A percentile compares a stretch with the other conserved stretches of the same genome.
These are phyloP conservation scores for Zelopaecilomyces penicillatus DNA, from an alignment of 2,329 filamentous ascomycete genomes.

Conservation along the genomic window DNA sequence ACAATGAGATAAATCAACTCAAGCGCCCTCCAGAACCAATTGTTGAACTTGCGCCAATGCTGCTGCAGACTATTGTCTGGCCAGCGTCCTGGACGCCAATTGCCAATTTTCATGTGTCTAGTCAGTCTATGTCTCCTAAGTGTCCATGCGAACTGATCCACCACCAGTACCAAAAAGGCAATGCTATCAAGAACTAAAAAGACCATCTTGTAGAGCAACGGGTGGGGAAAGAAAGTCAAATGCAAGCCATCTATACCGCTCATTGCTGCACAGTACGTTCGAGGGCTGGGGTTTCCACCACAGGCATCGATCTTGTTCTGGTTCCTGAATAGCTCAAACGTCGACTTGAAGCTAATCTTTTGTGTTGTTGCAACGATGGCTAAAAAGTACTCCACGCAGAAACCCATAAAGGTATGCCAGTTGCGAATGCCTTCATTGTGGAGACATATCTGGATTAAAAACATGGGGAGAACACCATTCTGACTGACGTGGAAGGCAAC, in stretches of 20 bases:
- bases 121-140: conserved; percentile 26
- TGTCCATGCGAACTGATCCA: conserved; percentile 29
- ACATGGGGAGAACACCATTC: conserved; percentile 30
- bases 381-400: conserved; percentile 29
- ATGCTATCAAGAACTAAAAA: conserved; percentile 29
- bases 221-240: conserved; percentile 29
- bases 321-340: conserved; percentile 25
- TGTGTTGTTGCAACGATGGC: conserved; percentile 30
- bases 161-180: conserved; percentile 24
- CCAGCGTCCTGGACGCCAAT: conserved; percentile 23
- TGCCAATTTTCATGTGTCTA: conserved; percentile 21
- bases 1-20: conserved; percentile 29
- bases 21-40: conserved; percentile 26
- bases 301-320: conserved; percentile 24
- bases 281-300: conserved; percentile 28
- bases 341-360: conserved; percentile 25
- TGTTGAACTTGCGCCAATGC: conserved; percentile 20
- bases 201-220: conserved; percentile 28
- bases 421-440: conserved; percentile 32
- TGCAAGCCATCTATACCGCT: conserved; percentile 24
- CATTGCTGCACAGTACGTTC: conserved; percentile 29
- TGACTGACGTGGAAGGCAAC: conserved; percentile 29
- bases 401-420: conserved; percentile 33
- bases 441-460: conserved; percentile 28
- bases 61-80: conserved; percentile 20